Base-by-base conservation (phyloP, 2,329 filamentous ascomycete species). In the Arthrobotrys conoides region DNA sequence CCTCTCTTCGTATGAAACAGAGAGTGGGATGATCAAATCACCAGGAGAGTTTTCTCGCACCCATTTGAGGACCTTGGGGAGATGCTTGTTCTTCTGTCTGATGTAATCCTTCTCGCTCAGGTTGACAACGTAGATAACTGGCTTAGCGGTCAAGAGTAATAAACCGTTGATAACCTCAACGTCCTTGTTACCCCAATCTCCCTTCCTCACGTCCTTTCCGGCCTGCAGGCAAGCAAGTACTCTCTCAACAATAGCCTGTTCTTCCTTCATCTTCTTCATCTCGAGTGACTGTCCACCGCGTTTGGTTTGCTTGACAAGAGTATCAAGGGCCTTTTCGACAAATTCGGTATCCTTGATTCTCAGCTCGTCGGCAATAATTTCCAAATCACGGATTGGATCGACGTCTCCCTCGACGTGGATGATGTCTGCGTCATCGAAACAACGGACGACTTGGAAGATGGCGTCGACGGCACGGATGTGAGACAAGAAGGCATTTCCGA, bases 321-420 rank as follows among this genome's bases (percentile, higher is more conserved):
- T 91, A 85, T 98, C 96, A 71, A 96, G 90, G 3, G 94, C 92
- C 89, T 99, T 99, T 87, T 97, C 94, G 78, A 93, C 91, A 84
- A 98, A 99, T 87, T 99, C 96, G 81, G 97, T 97, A 86, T 99
- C 96, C 88, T 99, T 99, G 85, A 97, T 91, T 80, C 95, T 91
- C 84, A 99, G 88, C 87, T 99, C 96, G 84, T 98, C 94, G 85
- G 91, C 93, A 86, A 99, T 98, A 85, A 99, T 99, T 83, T 93
- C 92, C 82, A 99, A 86, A 88, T 99, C 96, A 84, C 96, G 91
- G 79, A 92, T 90, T 38, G 96, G 96, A 86, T 99, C 93, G 83
- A 99, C 96, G 83, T 99, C 96, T 84, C 96, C 96, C 88, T 99
- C 96, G 81, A 99, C 94, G 89, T 99, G 96, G 83, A 97, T 98